These are phyloP conservation scores for Gastrodia elata DNA, from an alignment of 106 monocot genomes.

Conservation along the genomic window DNA sequence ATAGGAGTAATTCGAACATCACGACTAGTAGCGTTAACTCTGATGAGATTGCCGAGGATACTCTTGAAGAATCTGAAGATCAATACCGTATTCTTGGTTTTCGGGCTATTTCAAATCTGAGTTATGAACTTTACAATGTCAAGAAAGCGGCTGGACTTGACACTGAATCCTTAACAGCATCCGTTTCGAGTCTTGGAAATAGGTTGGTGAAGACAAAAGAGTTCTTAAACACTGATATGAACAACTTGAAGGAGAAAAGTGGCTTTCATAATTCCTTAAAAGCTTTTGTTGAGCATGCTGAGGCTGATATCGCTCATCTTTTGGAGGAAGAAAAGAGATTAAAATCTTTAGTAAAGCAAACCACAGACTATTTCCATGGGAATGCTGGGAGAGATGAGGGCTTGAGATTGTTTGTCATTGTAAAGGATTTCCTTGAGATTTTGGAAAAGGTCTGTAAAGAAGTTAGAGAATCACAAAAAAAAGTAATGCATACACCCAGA, in stretches of 20 bases:
- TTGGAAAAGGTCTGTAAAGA: slow-evolving; percentile 41
- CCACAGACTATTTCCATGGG: slow-evolving; percentile 57
- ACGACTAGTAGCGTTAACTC: slow-evolving; percentile 24
- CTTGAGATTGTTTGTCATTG: slow-evolving; percentile 37
- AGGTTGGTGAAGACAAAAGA: slow-evolving; percentile 25
- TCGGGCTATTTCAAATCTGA: slow-evolving; percentile 25
- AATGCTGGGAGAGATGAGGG: slow-evolving; percentile 55
- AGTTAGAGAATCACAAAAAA: slow-evolving; percentile 19
- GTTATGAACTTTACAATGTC: slow-evolving; percentile 48
- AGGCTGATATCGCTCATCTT: slow-evolving; percentile 24
- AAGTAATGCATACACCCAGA: not conserved
- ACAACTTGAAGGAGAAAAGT: slow-evolving; percentile 27
- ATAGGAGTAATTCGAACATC: slow-evolving; percentile 19
- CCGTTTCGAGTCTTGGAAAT: slow-evolving; percentile 21
- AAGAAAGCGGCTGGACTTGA: slow-evolving; percentile 49
- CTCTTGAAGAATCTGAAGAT: slow-evolving; percentile 20
- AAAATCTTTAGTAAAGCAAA: slow-evolving; percentile 29
- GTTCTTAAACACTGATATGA: slow-evolving; percentile 40
- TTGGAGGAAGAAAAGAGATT: slow-evolving; percentile 41
- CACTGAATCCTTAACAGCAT: slow-evolving; percentile 23
- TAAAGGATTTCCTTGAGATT: slow-evolving; percentile 41
- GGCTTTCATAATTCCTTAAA: slow-evolving; percentile 32
- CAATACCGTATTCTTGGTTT: slow-evolving; percentile 28
- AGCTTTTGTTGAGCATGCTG: slow-evolving; percentile 46
- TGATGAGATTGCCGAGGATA: slow-evolving; percentile 23